These are phyloP conservation scores for Phytophthora rubi DNA, from an alignment of 352 stramenopile genomes.

Conservation along the genomic window DNA sequence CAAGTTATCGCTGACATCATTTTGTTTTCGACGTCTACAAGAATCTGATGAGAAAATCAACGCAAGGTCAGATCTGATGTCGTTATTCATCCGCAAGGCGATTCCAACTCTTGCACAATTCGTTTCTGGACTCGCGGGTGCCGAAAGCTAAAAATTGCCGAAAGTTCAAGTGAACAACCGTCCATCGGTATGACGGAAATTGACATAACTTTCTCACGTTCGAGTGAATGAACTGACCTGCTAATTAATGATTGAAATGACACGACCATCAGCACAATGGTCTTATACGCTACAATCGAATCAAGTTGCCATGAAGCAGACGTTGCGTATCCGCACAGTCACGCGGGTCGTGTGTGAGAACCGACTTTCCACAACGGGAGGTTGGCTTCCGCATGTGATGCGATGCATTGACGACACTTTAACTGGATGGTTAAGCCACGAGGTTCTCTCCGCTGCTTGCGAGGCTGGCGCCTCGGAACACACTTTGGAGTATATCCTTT, in stretches of 20 bases:
- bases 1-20: slow-evolving; percentile 24
- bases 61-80: slow-evolving; percentile 53
- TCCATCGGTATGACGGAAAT: too few relatives aligned
- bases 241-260: too few relatives aligned
- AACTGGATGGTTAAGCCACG: not conserved
- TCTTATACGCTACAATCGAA: too few relatives aligned
- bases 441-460: not conserved
- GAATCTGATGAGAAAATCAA: slow-evolving; percentile 43
- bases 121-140: slow-evolving; percentile 62
- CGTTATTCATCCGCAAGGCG: slow-evolving; percentile 62
- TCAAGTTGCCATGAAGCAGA: not conserved
- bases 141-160: slow-evolving; percentile 28
- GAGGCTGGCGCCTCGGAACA: not conserved
- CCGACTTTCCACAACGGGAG: not conserved
- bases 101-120: slow-evolving; percentile 21
- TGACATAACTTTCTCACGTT: too few relatives aligned
- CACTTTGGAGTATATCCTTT: not conserved
- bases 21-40: slow-evolving; percentile 40
- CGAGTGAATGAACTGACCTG: too few relatives aligned
- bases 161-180: too few relatives aligned
- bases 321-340: not conserved
- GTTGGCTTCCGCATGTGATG: not conserved
- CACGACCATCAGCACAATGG: too few relatives aligned
- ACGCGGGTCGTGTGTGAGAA: not conserved
- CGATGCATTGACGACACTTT: not conserved